Evolutionary conservation across 495 filamentous ascomycete genomes (phyloP).

Genomic region (Aspergillus bertholletiae): DNA sequence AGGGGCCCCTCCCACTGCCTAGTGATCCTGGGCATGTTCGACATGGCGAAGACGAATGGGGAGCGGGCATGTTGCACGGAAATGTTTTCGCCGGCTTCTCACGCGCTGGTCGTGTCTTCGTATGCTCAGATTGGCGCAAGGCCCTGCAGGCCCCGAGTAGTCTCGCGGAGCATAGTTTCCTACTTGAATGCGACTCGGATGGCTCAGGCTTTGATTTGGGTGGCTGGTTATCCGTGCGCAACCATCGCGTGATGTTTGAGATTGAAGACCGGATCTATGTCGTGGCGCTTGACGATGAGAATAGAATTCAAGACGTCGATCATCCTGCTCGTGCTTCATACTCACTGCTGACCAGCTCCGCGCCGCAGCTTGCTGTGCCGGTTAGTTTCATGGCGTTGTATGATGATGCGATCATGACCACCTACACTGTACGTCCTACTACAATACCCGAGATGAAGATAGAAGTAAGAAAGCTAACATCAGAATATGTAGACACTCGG

Average conservation of each 20-base stretch:
- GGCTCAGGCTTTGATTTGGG: constrained; percentile 34
- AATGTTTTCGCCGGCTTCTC: constrained; percentile 38
- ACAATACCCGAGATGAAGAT: background rate
- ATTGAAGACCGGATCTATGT: constrained; percentile 37
- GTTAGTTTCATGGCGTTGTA: constrained; percentile 39
- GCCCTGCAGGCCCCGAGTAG: constrained; percentile 21
- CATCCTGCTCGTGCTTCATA: constrained; percentile 29
- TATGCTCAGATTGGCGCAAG: constrained; percentile 38
- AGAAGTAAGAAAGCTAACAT: constrained; percentile 8
- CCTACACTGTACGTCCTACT: constrained; percentile 28
- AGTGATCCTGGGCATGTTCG: constrained; percentile 24
- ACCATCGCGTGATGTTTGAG: constrained; percentile 41
- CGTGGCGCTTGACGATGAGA: constrained; percentile 31
- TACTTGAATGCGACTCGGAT: constrained; percentile 37
- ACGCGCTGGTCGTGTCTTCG: constrained; percentile 34
- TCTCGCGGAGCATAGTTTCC: constrained; percentile 20
- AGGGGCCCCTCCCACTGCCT: constrained; percentile 26
- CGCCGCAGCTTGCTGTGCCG: constrained; percentile 32
- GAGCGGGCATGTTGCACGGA: constrained; percentile 34
- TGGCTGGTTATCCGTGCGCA: constrained; percentile 37
- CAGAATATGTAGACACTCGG: constrained; percentile 28
- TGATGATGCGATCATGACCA: constrained; percentile 39
- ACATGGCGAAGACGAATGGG: constrained; percentile 35
- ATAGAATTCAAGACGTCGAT: constrained; percentile 25
- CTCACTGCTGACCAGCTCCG: constrained; percentile 32